A percentile compares a stretch with the other conserved stretches of the same genome.
phyloP scores from a whole-genome alignment of 805 yeast genomes.

The Candida taoyuanica region DNA sequence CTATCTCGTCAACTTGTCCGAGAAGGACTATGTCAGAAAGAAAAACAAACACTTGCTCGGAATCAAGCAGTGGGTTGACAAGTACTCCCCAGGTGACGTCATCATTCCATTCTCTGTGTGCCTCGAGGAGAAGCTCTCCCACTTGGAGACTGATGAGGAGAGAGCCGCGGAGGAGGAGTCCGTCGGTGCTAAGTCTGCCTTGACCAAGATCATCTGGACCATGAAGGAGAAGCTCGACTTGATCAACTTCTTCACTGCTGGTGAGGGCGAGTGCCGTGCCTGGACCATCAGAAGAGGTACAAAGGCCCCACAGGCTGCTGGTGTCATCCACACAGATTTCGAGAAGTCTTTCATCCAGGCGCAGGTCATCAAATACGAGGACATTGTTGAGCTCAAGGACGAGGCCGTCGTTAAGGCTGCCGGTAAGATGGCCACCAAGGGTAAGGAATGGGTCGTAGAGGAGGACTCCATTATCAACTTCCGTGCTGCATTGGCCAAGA shows the following conservation, averaged over 20 bases:
- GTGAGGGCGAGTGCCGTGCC: slow-evolving; percentile 94
- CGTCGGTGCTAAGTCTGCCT: slow-evolving; percentile 69
- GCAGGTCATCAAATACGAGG: slow-evolving; percentile 82
- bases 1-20: slow-evolving; percentile 85
- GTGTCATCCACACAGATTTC: slow-evolving; percentile 93
- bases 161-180: slow-evolving; percentile 70
- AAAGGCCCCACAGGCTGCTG: slow-evolving; percentile 98
- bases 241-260: slow-evolving; percentile 93
- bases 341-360: slow-evolving; percentile 94
- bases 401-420: slow-evolving; percentile 79
- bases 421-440: slow-evolving; percentile 87
- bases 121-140: slow-evolving; percentile 87
- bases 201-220: slow-evolving; percentile 79
- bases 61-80: slow-evolving; percentile 89
- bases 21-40: slow-evolving; percentile 81
- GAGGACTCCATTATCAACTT: slow-evolving; percentile 91
- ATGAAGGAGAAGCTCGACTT: slow-evolving; percentile 86
- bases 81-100: slow-evolving; percentile 80
- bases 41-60: slow-evolving; percentile 79
- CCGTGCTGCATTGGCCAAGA: slow-evolving; percentile 91
- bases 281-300: slow-evolving; percentile 95
- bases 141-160: slow-evolving; percentile 80
- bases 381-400: slow-evolving; percentile 70
- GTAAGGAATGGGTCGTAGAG: slow-evolving; percentile 91
- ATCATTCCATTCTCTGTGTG: slow-evolving; percentile 92